Conservation (phyloP, 768 basidiomycete genomes). For the Pholiota conissans region DNA sequence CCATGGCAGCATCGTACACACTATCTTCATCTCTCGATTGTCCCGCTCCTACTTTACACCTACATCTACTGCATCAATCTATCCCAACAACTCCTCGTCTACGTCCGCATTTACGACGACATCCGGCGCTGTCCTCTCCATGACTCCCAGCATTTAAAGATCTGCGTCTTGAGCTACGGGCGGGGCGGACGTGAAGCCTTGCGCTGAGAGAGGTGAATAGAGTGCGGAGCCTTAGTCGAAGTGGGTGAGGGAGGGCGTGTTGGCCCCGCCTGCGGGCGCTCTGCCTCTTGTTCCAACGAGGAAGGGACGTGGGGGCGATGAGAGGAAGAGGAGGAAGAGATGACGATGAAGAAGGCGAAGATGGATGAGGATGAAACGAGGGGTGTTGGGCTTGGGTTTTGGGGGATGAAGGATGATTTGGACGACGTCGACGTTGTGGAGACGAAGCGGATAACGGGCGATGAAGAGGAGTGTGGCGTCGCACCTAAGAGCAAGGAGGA, state of each 20-base stretch:
- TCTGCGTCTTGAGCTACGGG: slow-evolving; percentile 22
- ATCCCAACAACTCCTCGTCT: no score
- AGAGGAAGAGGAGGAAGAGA: background rate
- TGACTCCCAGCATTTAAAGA: no score
- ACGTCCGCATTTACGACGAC: no score
- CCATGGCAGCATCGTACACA: no score
- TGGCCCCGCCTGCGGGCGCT: slow-evolving; percentile 5
- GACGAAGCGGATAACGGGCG: no score
- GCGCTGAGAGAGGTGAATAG: slow-evolving; percentile 22
- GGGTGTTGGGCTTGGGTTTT: background rate
- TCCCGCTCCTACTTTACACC: no score
- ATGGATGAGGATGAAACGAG: background rate
- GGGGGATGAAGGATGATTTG: background rate
- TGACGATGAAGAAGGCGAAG: background rate
- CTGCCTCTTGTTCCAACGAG: slow-evolving; percentile 11
- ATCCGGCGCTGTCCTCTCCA: no score
- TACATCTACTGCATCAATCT: no score
- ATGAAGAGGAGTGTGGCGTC: background rate
- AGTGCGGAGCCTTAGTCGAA: slow-evolving; percentile 12
- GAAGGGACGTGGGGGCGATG: background rate
- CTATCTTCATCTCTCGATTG: no score
- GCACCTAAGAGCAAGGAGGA: background rate
- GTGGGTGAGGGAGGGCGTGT: slow-evolving; percentile 1
- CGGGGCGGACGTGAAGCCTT: slow-evolving; percentile 22
- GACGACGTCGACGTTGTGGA: background rate